Conservation (phyloP, 805 yeast species). For the Spathaspora gorwiae region DNA sequence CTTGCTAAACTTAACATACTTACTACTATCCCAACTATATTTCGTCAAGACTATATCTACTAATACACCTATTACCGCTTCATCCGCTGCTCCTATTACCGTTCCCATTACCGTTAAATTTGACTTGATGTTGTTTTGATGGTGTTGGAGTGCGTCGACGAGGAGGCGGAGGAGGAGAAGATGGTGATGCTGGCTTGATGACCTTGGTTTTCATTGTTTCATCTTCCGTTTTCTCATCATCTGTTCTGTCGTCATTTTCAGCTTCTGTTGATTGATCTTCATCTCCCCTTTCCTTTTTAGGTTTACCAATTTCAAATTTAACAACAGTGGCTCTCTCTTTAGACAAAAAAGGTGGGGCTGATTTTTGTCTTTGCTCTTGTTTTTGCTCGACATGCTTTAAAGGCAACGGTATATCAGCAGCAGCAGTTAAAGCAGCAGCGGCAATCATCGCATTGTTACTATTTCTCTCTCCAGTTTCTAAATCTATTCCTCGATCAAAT, state of each 20-base stretch:
- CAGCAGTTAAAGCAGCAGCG: conserved; percentile 80
- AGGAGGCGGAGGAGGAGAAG: background rate
- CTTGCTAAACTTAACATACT: too few species aligned
- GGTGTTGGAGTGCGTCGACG: background rate
- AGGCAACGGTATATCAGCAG: conserved; percentile 73
- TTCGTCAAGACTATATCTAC: too few species aligned
- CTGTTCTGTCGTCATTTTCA: conserved; percentile 22
- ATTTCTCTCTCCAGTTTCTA: conserved; percentile 29
- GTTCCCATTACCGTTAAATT: background rate
- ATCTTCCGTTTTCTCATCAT: conserved; percentile 16
- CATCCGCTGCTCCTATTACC: background rate
- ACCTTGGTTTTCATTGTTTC: background rate
- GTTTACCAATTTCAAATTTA: background rate
- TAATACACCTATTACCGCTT: too few species aligned
- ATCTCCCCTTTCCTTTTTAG: background rate
- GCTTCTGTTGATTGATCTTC: conserved; percentile 9
- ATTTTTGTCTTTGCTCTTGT: background rate
- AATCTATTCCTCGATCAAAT: conserved; percentile 28
- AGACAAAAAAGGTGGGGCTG: background rate
- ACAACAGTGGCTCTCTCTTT: background rate
- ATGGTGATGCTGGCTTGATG: background rate
- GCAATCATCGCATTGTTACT: conserved; percentile 61
- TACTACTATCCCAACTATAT: too few species aligned
- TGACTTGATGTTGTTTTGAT: background rate
- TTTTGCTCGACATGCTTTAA: conserved; percentile 14